A percentile compares a stretch with the other conserved stretches of the same genome.
Conservation (phyloP, 225 moss, liverwort and hornwort genomes). For the Marchantia polymorpha region DNA sequence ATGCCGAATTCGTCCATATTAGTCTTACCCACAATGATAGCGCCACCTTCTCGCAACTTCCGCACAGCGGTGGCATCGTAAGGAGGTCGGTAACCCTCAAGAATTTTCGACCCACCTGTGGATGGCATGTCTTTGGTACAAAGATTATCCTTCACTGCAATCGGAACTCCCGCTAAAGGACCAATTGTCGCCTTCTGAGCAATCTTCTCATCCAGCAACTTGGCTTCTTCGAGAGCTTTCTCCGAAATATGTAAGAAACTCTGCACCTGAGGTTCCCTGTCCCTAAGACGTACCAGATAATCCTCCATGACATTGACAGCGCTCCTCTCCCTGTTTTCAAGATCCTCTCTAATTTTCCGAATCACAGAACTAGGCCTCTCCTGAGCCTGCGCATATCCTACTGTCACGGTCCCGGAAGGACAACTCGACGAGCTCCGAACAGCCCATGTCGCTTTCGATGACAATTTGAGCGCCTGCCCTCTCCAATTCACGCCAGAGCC, state of each 20-base stretch:
- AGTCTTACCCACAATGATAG: slow-evolving; percentile 83
- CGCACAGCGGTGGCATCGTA: slow-evolving; percentile 82
- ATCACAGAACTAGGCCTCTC: slow-evolving; percentile 59
- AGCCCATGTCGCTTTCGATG: neutral
- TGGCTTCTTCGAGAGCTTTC: slow-evolving; percentile 70
- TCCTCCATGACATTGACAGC: slow-evolving; percentile 70
- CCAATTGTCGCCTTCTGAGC: slow-evolving; percentile 56
- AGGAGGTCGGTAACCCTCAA: slow-evolving; percentile 77
- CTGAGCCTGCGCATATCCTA: neutral
- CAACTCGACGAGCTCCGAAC: slow-evolving; percentile 4
- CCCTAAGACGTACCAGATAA: slow-evolving; percentile 62
- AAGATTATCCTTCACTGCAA: slow-evolving; percentile 91
- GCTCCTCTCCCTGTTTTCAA: slow-evolving; percentile 58
- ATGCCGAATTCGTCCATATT: slow-evolving; percentile 99
- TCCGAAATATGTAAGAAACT: slow-evolving; percentile 92
- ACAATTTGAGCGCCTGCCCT: slow-evolving; percentile 19
- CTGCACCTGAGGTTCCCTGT: slow-evolving; percentile 72
- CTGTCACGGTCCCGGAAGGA: slow-evolving; percentile 23
- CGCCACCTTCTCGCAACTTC: slow-evolving; percentile 65
- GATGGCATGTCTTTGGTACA: slow-evolving; percentile 97
- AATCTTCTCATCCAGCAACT: slow-evolving; percentile 60
- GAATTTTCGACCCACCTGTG: slow-evolving; percentile 78
- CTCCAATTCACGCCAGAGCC: slow-evolving; percentile 18
- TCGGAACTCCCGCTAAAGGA: slow-evolving; percentile 64
- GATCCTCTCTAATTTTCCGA: slow-evolving; percentile 72